These are phyloP conservation scores for Paracamarosporium sp. DNA, from an alignment of 2,329 filamentous ascomycete genomes.

Conservation along the genomic window DNA sequence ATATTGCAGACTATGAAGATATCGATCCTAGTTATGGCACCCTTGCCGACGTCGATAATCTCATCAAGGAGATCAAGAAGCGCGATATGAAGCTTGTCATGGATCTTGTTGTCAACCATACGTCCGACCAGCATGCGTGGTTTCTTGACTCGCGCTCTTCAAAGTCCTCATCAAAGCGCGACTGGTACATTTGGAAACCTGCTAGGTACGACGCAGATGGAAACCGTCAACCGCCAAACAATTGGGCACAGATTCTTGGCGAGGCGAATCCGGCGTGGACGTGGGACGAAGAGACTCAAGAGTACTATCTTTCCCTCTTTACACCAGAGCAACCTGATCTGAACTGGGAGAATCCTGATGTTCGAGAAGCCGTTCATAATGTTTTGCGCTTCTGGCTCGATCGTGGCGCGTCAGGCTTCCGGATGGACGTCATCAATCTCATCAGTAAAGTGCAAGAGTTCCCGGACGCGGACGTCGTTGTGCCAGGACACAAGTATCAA, in stretches of 20 bases:
- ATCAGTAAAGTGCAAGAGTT: slow-evolving; percentile 43
- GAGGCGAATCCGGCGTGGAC: slow-evolving; percentile 67
- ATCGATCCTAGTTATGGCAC: slow-evolving; percentile 49
- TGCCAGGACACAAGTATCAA: slow-evolving; percentile 49
- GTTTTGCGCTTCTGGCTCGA: slow-evolving; percentile 82
- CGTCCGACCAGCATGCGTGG: slow-evolving; percentile 58
- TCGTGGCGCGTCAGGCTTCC: slow-evolving; percentile 64
- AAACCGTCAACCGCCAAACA: slow-evolving; percentile 73
- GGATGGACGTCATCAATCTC: slow-evolving; percentile 50
- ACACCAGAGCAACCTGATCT: slow-evolving; percentile 79
- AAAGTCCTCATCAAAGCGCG: slow-evolving; percentile 54
- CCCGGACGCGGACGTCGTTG: slow-evolving; percentile 32
- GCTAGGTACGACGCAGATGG: slow-evolving; percentile 60
- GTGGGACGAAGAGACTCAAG: slow-evolving; percentile 72
- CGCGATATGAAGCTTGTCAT: slow-evolving; percentile 48
- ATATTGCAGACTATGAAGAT: slow-evolving; percentile 50
- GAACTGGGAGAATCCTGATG: slow-evolving; percentile 78
- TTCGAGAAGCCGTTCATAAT: slow-evolving; percentile 73
- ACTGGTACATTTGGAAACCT: slow-evolving; percentile 64
- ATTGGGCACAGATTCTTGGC: slow-evolving; percentile 71
- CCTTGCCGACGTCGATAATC: slow-evolving; percentile 46
- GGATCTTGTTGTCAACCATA: slow-evolving; percentile 52
- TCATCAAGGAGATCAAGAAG: slow-evolving; percentile 45
- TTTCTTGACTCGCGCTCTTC: slow-evolving; percentile 62
- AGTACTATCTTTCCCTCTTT: slow-evolving; percentile 82